A percentile compares a stretch with the other conserved stretches of the same genome.
Conservation (phyloP, 208 protist genomes). For the Strigomonas culicis region DNA sequence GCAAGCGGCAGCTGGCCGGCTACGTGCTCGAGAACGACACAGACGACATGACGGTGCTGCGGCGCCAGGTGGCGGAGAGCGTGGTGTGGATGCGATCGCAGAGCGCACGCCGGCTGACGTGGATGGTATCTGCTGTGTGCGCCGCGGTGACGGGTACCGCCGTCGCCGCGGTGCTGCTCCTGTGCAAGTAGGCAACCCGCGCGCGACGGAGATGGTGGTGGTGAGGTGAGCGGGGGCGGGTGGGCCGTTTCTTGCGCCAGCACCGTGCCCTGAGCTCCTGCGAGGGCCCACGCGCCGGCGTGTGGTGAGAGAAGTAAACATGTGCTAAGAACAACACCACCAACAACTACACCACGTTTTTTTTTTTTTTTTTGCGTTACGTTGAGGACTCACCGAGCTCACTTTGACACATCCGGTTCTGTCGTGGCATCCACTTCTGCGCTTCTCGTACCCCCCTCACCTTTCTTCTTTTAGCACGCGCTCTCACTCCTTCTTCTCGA, state of each 20-base stretch:
- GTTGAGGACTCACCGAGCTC: conserved; percentile 10
- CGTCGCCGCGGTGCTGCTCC: not conserved
- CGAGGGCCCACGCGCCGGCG: no score
- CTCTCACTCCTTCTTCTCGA: not conserved
- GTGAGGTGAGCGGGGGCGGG: no score
- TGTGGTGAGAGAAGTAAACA: no score
- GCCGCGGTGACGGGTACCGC: conserved; percentile 14
- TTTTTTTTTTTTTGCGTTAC: conserved; percentile 17
- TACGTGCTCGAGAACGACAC: conserved; percentile 78
- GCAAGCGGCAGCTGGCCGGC: conserved; percentile 57
- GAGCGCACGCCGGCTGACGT: conserved; percentile 28
- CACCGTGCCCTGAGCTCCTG: no score
- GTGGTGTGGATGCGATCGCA: conserved; percentile 68
- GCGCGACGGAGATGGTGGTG: not conserved
- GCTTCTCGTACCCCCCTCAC: no score
- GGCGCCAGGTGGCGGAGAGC: conserved; percentile 25
- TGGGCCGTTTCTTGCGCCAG: no score
- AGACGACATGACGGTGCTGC: conserved; percentile 29
- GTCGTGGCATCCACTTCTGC: no score
- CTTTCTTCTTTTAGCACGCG: no score
- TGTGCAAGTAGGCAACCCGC: not conserved
- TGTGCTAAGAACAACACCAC: no score
- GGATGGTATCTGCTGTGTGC: conserved; percentile 21
- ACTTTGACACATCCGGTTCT: not conserved
- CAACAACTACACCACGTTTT: conserved; percentile 6